These are phyloP conservation scores for Logfia minima DNA, from an alignment of 129 eudicot species.

Conservation along the genomic window DNA sequence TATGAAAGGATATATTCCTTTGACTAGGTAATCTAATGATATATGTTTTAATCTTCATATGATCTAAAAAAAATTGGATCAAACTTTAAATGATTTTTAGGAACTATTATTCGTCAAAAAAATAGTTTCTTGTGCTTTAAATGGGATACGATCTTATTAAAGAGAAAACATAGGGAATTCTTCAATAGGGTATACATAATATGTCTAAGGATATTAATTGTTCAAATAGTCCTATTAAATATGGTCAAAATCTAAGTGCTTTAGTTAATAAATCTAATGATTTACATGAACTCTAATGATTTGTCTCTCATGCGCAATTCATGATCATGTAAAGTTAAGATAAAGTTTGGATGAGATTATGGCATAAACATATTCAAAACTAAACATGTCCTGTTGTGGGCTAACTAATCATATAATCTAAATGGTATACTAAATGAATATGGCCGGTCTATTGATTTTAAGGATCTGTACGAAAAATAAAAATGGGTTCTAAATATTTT, in stretches of 20 bases:
- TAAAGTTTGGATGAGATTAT: slow-evolving; percentile 21
- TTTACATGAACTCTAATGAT: slow-evolving; percentile 9
- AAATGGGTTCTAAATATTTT: too few species aligned
- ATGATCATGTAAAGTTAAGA: slow-evolving; percentile 13
- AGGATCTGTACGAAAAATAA: too few species aligned
- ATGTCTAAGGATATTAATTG: slow-evolving; percentile 10
- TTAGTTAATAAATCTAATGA: neutral
- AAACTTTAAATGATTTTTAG: slow-evolving; percentile 18
- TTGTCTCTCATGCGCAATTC: neutral
- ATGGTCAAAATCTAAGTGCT: slow-evolving; percentile 8
- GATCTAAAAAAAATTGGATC: slow-evolving; percentile 4
- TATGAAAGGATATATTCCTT: slow-evolving; percentile 28
- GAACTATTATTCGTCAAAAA: slow-evolving; percentile 17
- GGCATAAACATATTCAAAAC: neutral
- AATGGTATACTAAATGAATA: neutral
- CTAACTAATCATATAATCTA: neutral
- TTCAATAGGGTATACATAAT: neutral
- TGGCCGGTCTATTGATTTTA: too few species aligned
- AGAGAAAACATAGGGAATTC: slow-evolving; percentile 25
- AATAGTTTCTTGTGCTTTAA: slow-evolving; percentile 15
- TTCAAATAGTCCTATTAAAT: neutral
- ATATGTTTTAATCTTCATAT: slow-evolving; percentile 19
- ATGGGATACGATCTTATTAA: slow-evolving; percentile 28
- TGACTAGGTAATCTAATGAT: slow-evolving; percentile 29
- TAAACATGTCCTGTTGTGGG: neutral